Evolutionary conservation across 2,329 filamentous ascomycete genomes (phyloP).

Genomic region (Aspergillus sp.): DNA sequence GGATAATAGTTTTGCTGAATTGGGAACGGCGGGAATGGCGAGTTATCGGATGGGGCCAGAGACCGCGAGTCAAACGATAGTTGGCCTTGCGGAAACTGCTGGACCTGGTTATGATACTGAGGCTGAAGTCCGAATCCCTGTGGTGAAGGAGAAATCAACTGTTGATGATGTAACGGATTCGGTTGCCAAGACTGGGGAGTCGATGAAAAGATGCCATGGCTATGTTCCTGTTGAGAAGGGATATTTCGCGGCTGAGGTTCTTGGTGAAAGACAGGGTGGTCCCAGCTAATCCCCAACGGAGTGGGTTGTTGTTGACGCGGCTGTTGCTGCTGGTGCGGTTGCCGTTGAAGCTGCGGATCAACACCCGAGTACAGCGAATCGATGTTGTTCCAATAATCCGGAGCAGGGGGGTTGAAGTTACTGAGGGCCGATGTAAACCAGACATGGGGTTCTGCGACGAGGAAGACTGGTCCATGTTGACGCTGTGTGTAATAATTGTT

Average conservation of each 20-base stretch:
- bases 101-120: constrained; percentile 25
- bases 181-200: constrained; percentile 30
- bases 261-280: constrained; percentile 32
- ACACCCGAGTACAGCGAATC: constrained; percentile 25
- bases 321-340: constrained; percentile 17
- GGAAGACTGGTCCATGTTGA: constrained; percentile 30
- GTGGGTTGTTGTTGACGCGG: constrained; percentile 14
- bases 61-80: constrained; percentile 25
- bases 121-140: constrained; percentile 21
- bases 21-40: constrained; percentile 29
- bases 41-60: constrained; percentile 22
- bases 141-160: constrained; percentile 16
- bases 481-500: constrained; percentile 1
- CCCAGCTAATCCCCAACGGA: constrained; percentile 31
- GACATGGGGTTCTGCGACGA: constrained; percentile 24
- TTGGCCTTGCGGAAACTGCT: constrained; percentile 26
- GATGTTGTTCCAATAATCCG: constrained; percentile 35
- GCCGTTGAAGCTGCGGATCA: constrained; percentile 20
- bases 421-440: constrained; percentile 22
- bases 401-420: constrained; percentile 20
- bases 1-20: constrained; percentile 29
- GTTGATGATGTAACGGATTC: constrained; percentile 24
- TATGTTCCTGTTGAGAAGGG: constrained; percentile 18
- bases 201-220: constrained; percentile 28
- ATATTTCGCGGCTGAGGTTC: constrained; percentile 14